Conservation (phyloP, 345 rosid species). For the Isatis tinctoria region DNA sequence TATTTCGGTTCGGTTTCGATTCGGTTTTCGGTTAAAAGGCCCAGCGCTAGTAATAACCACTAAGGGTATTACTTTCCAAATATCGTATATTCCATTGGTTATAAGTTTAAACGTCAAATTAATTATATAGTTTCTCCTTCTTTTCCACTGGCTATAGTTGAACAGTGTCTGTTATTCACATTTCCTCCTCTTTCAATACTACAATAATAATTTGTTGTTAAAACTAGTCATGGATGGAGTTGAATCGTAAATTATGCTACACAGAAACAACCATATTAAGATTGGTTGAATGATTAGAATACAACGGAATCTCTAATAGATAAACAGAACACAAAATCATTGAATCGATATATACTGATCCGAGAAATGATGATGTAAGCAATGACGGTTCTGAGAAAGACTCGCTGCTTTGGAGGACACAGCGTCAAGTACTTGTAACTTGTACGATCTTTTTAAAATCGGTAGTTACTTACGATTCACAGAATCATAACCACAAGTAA, state of each 20-base stretch:
- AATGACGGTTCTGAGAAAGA: constrained; percentile 3
- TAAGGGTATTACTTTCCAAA: no score
- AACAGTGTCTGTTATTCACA: neutral
- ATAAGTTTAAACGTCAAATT: neutral
- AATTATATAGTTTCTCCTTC: neutral
- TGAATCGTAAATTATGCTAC: neutral
- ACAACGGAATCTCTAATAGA: neutral
- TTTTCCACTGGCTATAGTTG: neutral
- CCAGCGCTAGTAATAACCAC: no score
- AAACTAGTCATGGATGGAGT: neutral
- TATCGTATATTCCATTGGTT: no score
- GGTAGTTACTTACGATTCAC: constrained; percentile 7
- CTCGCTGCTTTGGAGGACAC: neutral
- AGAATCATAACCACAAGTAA: constrained; percentile 7
- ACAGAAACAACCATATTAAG: neutral
- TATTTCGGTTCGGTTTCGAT: no score
- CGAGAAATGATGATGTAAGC: constrained; percentile 20
- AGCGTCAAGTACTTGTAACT: neutral
- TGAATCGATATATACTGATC: neutral
- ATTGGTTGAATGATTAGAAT: neutral
- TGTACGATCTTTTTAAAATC: neutral
- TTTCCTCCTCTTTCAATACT: no score
- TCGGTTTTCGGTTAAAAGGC: no score
- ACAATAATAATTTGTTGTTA: neutral
- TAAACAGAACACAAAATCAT: neutral